Base-by-base conservation (phyloP, 2,329 filamentous ascomycete genomes). In the Colletotrichum lini region DNA sequence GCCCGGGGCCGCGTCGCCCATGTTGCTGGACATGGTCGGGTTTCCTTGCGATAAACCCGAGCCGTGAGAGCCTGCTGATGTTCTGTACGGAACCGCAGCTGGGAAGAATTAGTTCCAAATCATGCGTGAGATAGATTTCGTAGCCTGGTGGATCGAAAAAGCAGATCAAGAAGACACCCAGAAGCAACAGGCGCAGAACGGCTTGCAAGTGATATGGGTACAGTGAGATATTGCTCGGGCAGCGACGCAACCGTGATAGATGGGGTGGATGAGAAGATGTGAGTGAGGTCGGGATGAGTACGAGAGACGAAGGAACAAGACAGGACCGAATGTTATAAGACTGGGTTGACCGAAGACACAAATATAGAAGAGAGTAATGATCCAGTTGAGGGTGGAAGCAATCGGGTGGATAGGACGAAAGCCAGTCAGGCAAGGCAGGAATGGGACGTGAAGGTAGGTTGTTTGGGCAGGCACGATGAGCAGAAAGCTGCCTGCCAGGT, bases 1-100 rank as follows among this genome's bases (percentile, higher is more conserved):
- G 13, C 10, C 38, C 10, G 42, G 23, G 6, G 2, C 21, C 18
- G 42, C 3, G 58, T 40, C 35, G 42, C 26, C 35, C 44, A 50
- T 67, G 64, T 18, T 56, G 21, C 40, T 49, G 23, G 52, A 3
- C n/a, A 59, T 45, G 12, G 21, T 40, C 9, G 61, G 45, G 16
- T 38, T n/a, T 21, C 44, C 45, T 45, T 47, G 53, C n/a, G 38
- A 13, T 7, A 30, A 35, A 12, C 44, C 49, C 5, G 65, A 50
- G 59, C 21, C 42, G 26, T 21, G n/a, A 16, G 60, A 18, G 23
- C 42, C 65, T 4, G 53, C 13, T 8, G 60, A 9, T 44, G 40
- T 15, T 61, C 66, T 69, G 26, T 65, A 52, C 9, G 66, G 65
- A 10, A 58, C 49, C 10, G 57, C n/a, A 13, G 42, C 52, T 58